Evolutionary conservation across 2,329 filamentous ascomycete genomes (phyloP).

Genomic region (Drechmeria coniospora): DNA sequence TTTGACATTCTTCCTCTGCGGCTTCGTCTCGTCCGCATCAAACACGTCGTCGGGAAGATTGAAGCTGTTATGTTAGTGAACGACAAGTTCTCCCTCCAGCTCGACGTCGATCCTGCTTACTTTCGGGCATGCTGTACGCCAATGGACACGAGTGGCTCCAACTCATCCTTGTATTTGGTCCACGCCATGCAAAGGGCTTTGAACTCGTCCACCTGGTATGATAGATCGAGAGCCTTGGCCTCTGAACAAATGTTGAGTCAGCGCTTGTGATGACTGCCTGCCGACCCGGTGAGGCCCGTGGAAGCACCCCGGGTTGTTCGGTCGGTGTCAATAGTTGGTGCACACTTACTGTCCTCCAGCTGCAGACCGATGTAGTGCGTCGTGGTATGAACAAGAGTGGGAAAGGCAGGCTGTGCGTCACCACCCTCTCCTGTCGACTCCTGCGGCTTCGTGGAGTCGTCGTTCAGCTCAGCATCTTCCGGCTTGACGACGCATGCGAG

Average conservation of each 20-base stretch:
- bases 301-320: constrained; percentile 88
- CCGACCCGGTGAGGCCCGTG: constrained; percentile 70
- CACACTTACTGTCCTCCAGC: constrained; percentile 51
- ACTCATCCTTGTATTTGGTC: constrained; percentile 57
- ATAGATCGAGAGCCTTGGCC: constrained; percentile 59
- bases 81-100: too few relatives aligned
- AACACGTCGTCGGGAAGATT: constrained; percentile 87
- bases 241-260: constrained; percentile 26
- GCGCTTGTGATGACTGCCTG: constrained; percentile 36
- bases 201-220: constrained; percentile 73
- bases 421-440: constrained; percentile 29
- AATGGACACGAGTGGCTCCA: constrained; percentile 47
- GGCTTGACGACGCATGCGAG: constrained; percentile 27
- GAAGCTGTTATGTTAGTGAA: constrained; percentile 39
- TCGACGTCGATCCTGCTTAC: too few relatives aligned
- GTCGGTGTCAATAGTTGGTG: too few relatives aligned
- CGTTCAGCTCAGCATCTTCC: constrained; percentile 15
- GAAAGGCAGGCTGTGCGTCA: constrained; percentile 9
- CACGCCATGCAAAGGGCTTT: constrained; percentile 66
- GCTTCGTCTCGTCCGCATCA: constrained; percentile 58
- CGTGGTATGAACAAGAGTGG: constrained; percentile 57
- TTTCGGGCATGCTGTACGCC: constrained; percentile 73
- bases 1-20: constrained; percentile 38
- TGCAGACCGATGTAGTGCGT: constrained; percentile 91
- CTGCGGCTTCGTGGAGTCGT: constrained; percentile 7